Evolutionary conservation across 2,329 filamentous ascomycete genomes (phyloP).

Genomic region (Thelonectria rubi): DNA sequence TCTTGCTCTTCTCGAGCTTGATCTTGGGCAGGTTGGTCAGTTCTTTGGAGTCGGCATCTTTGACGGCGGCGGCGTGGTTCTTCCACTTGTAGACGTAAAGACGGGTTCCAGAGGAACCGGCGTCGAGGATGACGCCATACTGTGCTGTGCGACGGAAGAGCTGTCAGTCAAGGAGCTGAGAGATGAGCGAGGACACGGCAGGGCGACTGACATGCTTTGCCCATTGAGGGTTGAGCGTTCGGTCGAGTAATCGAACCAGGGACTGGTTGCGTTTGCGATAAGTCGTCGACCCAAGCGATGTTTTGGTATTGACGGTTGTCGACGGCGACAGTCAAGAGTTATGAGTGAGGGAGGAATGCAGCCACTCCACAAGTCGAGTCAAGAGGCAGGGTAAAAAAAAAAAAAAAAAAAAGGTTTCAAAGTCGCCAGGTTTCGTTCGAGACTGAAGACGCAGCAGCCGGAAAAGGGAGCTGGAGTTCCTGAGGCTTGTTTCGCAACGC

Average conservation of each 20-base stretch:
- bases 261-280: conserved; percentile 1
- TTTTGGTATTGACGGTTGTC: conserved; percentile 2
- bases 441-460: background rate
- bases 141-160: conserved; percentile 54
- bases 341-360: background rate
- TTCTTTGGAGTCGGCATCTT: conserved; percentile 53
- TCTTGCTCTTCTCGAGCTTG: conserved; percentile 88
- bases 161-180: conserved; percentile 26
- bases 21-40: conserved; percentile 79
- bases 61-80: conserved; percentile 72
- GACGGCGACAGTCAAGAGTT: background rate
- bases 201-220: conserved; percentile 49
- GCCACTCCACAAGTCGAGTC: background rate
- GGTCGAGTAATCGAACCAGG: background rate
- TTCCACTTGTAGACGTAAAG: conserved; percentile 96
- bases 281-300: conserved; percentile 3
- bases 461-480: conserved; percentile 2
- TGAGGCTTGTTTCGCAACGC: conserved; percentile 25
- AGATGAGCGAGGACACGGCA: conserved; percentile 3
- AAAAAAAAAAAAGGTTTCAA: background rate
- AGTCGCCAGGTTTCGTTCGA: background rate
- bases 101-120: conserved; percentile 95
- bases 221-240: conserved; percentile 41
- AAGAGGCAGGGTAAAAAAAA: background rate
- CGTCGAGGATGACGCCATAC: conserved; percentile 97